These are phyloP conservation scores for Colletotrichum gigasporum DNA, from an alignment of 2,329 filamentous ascomycete species.

Conservation along the genomic window DNA sequence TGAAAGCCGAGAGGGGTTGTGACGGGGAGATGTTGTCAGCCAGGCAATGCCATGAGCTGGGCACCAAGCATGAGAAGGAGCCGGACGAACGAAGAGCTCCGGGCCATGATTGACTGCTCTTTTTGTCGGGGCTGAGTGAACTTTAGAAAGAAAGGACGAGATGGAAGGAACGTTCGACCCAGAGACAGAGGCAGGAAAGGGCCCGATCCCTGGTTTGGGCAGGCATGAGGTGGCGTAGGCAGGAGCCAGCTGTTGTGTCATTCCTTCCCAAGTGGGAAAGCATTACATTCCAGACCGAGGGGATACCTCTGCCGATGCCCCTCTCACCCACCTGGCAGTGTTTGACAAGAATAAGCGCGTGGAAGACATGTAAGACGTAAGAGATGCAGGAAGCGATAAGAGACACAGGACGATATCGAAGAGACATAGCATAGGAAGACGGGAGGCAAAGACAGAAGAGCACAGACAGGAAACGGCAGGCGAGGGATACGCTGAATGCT, in stretches of 20 bases:
- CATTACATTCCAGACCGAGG: slow-evolving; percentile 10
- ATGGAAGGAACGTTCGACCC: background rate
- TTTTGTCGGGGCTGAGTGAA: slow-evolving; percentile 6
- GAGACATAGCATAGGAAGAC: no score
- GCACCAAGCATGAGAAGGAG: background rate
- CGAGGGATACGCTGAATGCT: no score
- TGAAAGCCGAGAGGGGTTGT: background rate
- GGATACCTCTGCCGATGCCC: no score
- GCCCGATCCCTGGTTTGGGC: slow-evolving; percentile 6
- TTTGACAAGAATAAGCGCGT: background rate
- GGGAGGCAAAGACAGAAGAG: no score
- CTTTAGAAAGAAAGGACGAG: background rate
- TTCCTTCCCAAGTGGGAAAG: slow-evolving; percentile 9
- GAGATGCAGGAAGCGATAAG: no score
- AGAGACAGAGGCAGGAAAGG: slow-evolving; percentile 1
- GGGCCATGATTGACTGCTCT: slow-evolving; percentile 23
- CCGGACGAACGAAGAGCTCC: background rate
- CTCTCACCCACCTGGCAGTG: background rate
- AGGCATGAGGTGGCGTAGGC: slow-evolving; percentile 22
- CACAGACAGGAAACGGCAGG: no score
- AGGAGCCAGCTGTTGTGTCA: slow-evolving; percentile 19
- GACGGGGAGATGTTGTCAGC: background rate
- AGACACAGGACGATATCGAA: background rate
- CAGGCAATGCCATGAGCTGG: background rate
- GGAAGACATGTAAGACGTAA: background rate